These are phyloP conservation scores for Beta lomatogona DNA, from an alignment of 179 eudicot species.

Conservation along the genomic window DNA sequence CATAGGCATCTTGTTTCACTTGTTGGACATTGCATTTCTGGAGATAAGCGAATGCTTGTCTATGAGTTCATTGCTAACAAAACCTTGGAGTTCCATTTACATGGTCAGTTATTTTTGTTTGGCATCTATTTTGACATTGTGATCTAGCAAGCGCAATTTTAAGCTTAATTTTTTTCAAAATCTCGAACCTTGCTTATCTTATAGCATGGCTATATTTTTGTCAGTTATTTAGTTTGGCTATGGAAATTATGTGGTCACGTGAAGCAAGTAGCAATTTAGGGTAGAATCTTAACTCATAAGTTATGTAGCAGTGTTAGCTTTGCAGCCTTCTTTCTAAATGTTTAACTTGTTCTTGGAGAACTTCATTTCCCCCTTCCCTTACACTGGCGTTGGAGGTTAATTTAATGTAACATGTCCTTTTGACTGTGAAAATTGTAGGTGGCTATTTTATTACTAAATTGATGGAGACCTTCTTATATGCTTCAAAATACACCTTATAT, in stretches of 20 bases:
- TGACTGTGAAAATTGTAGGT: no score
- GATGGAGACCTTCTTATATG: no score
- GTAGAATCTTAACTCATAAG: not conserved
- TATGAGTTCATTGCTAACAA: constrained; percentile 80
- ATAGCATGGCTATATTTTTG: constrained; percentile 5
- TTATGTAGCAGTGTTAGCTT: not conserved
- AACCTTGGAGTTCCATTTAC: constrained; percentile 78
- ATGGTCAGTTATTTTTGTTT: constrained; percentile 48
- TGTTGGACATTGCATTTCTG: constrained; percentile 76
- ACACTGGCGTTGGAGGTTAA: not conserved
- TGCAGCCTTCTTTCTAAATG: not conserved
- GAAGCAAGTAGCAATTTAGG: not conserved
- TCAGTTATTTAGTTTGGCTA: not conserved
- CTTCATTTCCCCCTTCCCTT: no score
- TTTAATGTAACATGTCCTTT: not conserved
- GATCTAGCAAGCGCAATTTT: not conserved
- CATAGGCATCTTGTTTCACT: constrained; percentile 80
- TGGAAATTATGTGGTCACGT: not conserved
- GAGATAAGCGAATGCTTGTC: constrained; percentile 62
- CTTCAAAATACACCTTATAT: no score
- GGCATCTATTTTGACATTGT: not conserved
- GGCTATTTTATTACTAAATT: no score
- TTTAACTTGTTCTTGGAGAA: not conserved
- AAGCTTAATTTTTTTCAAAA: not conserved
- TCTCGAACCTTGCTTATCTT: not conserved